Percentiles rank a stretch among this genome's conserved stretches.
These are phyloP conservation scores for Fistulinella prunicolor DNA, from an alignment of 768 basidiomycete species.

Conservation along the genomic window DNA sequence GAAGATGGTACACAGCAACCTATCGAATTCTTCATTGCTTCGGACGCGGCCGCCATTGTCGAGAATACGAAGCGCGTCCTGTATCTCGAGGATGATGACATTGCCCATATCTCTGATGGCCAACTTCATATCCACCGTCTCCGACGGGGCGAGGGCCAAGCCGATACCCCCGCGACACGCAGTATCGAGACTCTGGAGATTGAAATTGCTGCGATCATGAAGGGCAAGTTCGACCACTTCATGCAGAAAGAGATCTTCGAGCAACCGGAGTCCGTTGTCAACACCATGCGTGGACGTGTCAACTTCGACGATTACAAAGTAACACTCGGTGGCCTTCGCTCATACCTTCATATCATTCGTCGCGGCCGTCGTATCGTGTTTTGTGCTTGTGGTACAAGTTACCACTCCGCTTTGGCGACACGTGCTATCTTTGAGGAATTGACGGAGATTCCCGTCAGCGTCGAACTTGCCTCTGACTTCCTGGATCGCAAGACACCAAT, in stretches of 20 bases:
- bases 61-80: conserved; percentile 99
- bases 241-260: conserved; percentile 99
- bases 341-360: conserved; percentile 93
- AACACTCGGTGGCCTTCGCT: conserved; percentile 92
- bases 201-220: conserved; percentile 99
- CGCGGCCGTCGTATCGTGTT: conserved; percentile 94
- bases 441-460: conserved; percentile 96
- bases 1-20: conserved; percentile 98
- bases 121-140: conserved; percentile 99
- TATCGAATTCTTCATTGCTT: conserved; percentile 99
- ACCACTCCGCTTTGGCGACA: conserved; percentile 95
- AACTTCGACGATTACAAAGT: conserved; percentile 93
- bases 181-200: conserved; percentile 98
- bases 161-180: conserved; percentile 64
- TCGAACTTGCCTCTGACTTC: conserved; percentile 98
- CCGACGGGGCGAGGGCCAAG: conserved; percentile 75
- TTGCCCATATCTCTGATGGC: conserved; percentile 95
- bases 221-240: conserved; percentile 99
- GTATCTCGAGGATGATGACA: conserved; percentile 98
- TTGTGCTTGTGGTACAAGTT: conserved; percentile 97
- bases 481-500: conserved; percentile 98
- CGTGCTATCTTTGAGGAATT: conserved; percentile 98
- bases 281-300: conserved; percentile 99
- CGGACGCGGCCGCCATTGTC: conserved; percentile 92
- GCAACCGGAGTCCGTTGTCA: conserved; percentile 98